Evolutionary conservation across 2,329 filamentous ascomycete species (phyloP).

Genomic region (Septoria petroselini): DNA sequence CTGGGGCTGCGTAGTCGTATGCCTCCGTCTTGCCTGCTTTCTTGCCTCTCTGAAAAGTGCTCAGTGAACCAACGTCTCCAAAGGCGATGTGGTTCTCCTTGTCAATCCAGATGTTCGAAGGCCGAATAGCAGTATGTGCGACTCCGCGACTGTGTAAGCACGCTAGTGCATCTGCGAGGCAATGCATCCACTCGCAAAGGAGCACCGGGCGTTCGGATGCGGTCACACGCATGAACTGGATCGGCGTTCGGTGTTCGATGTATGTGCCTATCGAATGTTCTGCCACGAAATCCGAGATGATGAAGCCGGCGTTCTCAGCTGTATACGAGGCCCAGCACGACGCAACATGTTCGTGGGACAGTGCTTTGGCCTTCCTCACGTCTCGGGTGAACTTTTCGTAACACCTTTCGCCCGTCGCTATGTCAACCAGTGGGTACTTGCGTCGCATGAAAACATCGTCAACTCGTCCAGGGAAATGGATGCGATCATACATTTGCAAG

Average conservation of each 20-base stretch:
- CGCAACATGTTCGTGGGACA: constrained; percentile 68
- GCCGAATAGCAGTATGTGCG: constrained; percentile 66
- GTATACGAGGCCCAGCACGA: constrained; percentile 70
- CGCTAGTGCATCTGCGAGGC: constrained; percentile 65
- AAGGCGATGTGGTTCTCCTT: constrained; percentile 64
- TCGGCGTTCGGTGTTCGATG: constrained; percentile 59
- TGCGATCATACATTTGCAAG: constrained; percentile 55
- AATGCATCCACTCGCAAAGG: constrained; percentile 72
- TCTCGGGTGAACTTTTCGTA: constrained; percentile 58
- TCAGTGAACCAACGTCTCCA: constrained; percentile 55
- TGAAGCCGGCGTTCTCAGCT: constrained; percentile 60
- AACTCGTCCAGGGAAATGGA: constrained; percentile 62
- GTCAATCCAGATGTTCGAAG: constrained; percentile 67
- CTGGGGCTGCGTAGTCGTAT: constrained; percentile 72
- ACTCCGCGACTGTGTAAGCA: constrained; percentile 64
- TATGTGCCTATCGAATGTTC: constrained; percentile 67
- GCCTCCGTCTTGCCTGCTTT: constrained; percentile 62
- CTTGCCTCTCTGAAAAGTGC: constrained; percentile 52
- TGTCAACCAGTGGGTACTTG: constrained; percentile 34
- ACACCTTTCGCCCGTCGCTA: constrained; percentile 28
- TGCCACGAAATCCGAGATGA: constrained; percentile 63
- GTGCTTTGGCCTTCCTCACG: constrained; percentile 55
- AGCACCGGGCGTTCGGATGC: constrained; percentile 60
- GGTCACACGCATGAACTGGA: constrained; percentile 59
- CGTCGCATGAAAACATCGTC: constrained; percentile 49